These are phyloP conservation scores for Priceomyces medius DNA, from an alignment of 805 yeast genomes.

Conservation along the genomic window DNA sequence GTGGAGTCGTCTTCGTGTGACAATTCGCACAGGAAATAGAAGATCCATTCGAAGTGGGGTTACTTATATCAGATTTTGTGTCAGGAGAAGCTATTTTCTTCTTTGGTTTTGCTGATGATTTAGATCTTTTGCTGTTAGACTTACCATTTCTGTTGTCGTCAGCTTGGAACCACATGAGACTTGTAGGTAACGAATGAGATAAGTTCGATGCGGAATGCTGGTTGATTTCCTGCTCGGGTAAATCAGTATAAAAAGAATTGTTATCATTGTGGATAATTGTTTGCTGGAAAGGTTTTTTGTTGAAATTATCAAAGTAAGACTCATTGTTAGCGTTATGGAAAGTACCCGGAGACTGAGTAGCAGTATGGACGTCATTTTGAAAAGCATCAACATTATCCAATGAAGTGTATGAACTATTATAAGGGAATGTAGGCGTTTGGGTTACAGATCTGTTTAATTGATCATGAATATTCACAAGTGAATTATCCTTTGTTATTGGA, in stretches of 20 bases:
- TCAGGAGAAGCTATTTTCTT: slow-evolving; percentile 9
- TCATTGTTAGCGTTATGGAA: slow-evolving; percentile 2
- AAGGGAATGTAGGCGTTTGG: slow-evolving; percentile 18
- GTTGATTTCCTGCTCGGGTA: background rate
- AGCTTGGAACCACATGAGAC: background rate
- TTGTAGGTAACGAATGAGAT: slow-evolving; percentile 9
- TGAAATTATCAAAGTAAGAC: slow-evolving; percentile 10
- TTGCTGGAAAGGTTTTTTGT: slow-evolving; percentile 6
- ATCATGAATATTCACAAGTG: slow-evolving; percentile 33
- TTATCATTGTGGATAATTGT: background rate
- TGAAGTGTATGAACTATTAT: slow-evolving; percentile 5
- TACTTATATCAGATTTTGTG: slow-evolving; percentile 6
- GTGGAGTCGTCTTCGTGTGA: slow-evolving; percentile 86
- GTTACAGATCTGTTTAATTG: slow-evolving; percentile 17
- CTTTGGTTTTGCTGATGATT: slow-evolving; percentile 5
- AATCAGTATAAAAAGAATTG: background rate
- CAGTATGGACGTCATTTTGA: background rate
- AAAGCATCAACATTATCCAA: slow-evolving; percentile 8
- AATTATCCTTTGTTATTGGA: slow-evolving; percentile 18
- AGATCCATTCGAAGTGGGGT: slow-evolving; percentile 1
- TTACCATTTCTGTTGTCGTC: slow-evolving; percentile 4
- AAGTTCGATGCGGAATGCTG: background rate
- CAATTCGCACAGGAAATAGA: slow-evolving; percentile 73
- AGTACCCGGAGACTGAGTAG: slow-evolving; percentile 4
- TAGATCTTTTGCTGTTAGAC: slow-evolving; percentile 5